Evolutionary conservation across 345 rosid genomes (phyloP).

Genomic region (Linum lewisii): DNA sequence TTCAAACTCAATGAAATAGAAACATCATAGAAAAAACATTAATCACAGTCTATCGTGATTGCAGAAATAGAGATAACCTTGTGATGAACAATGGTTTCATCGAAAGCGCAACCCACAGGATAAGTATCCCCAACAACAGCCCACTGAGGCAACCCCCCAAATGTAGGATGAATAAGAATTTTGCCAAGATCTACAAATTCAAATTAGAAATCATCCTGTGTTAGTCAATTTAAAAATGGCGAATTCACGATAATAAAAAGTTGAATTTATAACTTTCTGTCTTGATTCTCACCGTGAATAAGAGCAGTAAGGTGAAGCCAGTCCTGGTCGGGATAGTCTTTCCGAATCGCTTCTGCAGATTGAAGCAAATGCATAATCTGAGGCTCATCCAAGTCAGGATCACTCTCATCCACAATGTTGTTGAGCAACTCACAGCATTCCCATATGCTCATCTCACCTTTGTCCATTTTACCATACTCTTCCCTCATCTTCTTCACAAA

Average conservation of each 20-base stretch:
- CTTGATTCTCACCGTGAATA: conserved; percentile 1
- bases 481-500: conserved; percentile 1
- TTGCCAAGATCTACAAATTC: conserved; percentile 1
- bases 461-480: neutral
- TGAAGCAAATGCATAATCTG: conserved; percentile 4
- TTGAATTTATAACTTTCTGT: no score
- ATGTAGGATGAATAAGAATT: neutral
- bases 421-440: conserved; percentile 5
- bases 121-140: conserved; percentile 4
- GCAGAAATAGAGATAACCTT: neutral
- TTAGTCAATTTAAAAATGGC: neutral
- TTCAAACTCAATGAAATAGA: no score
- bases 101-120: neutral
- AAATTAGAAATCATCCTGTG: no score
- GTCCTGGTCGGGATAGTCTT: conserved; percentile 1
- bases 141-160: conserved; percentile 4
- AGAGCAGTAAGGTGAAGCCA: conserved; percentile 7
- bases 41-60: no score
- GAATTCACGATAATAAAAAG: no score
- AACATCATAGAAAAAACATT: no score
- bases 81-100: neutral
- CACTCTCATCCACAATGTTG: neutral
- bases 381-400: conserved; percentile 6
- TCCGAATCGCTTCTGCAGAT: neutral
- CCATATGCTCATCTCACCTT: conserved; percentile 4